A percentile compares a stretch with the other conserved stretches of the same genome.
Conservation (phyloP, 2,329 filamentous ascomycete genomes). For the Seiridium unicorne region DNA sequence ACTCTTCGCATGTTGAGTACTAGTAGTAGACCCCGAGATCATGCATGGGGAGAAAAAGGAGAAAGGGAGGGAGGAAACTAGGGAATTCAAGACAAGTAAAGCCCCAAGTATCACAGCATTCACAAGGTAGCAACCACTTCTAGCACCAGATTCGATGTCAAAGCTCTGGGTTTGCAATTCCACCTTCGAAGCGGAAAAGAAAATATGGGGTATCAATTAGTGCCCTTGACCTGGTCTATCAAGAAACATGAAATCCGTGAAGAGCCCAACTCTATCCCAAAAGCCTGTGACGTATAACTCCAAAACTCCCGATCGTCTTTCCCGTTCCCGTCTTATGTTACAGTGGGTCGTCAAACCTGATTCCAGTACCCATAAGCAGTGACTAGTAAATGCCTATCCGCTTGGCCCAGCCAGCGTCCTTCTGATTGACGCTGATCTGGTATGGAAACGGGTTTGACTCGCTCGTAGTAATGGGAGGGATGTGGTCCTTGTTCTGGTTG, state of each 20-base stretch:
- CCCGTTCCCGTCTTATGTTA: neutral
- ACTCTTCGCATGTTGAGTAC: too few relatives aligned
- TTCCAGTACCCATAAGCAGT: neutral
- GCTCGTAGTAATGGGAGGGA: constrained; percentile 91
- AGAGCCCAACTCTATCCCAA: neutral
- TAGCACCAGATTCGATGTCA: too few relatives aligned
- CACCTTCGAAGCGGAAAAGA: too few relatives aligned
- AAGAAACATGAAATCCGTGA: neutral
- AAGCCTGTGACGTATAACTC: neutral
- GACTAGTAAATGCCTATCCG: constrained; percentile 71
- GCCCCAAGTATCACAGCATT: too few relatives aligned
- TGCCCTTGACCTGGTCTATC: neutral
- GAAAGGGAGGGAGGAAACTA: too few relatives aligned
- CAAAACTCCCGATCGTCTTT: neutral
- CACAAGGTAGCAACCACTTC: too few relatives aligned
- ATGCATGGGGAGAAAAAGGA: too few relatives aligned
- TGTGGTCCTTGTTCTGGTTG: constrained; percentile 90
- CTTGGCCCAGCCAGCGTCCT: constrained; percentile 74
- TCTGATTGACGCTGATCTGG: constrained; percentile 85
- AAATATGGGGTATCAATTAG: neutral
- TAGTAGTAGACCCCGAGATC: too few relatives aligned
- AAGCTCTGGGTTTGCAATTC: too few relatives aligned
- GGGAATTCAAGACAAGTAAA: too few relatives aligned
- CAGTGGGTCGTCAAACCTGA: neutral
- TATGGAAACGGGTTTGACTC: constrained; percentile 94